These are phyloP conservation scores for Daldinia concentrica DNA, from an alignment of 495 filamentous ascomycete genomes.

Conservation along the genomic window DNA sequence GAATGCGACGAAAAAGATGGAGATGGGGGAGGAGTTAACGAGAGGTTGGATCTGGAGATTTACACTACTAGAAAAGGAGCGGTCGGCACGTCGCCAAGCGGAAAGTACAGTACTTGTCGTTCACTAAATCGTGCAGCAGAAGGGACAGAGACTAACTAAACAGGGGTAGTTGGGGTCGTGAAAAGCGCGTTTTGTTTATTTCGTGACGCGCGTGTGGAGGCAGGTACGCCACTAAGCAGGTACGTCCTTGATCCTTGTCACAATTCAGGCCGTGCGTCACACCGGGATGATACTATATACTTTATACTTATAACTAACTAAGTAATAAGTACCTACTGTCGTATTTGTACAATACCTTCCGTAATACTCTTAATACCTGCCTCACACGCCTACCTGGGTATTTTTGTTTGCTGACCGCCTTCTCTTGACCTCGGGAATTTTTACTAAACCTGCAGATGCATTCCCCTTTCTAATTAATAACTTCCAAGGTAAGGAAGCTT, in stretches of 20 bases:
- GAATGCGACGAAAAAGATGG: slow-evolving; percentile 26
- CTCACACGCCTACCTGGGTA: neutral
- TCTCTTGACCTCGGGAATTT: slow-evolving; percentile 12
- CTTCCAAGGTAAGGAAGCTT: slow-evolving; percentile 4
- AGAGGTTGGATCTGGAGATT: slow-evolving; percentile 34
- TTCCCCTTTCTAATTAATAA: slow-evolving; percentile 24
- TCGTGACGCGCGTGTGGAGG: slow-evolving; percentile 37
- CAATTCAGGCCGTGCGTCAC: slow-evolving; percentile 18
- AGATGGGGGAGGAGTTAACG: slow-evolving; percentile 27
- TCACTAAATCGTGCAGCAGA: slow-evolving; percentile 31
- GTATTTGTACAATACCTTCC: slow-evolving; percentile 10
- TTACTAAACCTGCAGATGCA: slow-evolving; percentile 22
- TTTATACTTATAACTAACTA: neutral
- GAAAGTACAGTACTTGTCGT: slow-evolving; percentile 22
- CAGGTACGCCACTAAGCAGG: slow-evolving; percentile 31
- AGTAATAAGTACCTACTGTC: neutral
- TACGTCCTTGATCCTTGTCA: slow-evolving; percentile 20
- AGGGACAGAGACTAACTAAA: neutral
- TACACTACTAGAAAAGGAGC: slow-evolving; percentile 32
- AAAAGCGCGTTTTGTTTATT: slow-evolving; percentile 43
- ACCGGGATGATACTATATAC: neutral
- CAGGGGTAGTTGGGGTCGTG: slow-evolving; percentile 6
- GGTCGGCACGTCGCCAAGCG: slow-evolving; percentile 24
- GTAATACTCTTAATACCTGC: no score
- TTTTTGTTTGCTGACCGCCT: slow-evolving; percentile 23